Conservation (phyloP, 1,284 basidiomycete species). For the Rhodotorula glutinis region DNA sequence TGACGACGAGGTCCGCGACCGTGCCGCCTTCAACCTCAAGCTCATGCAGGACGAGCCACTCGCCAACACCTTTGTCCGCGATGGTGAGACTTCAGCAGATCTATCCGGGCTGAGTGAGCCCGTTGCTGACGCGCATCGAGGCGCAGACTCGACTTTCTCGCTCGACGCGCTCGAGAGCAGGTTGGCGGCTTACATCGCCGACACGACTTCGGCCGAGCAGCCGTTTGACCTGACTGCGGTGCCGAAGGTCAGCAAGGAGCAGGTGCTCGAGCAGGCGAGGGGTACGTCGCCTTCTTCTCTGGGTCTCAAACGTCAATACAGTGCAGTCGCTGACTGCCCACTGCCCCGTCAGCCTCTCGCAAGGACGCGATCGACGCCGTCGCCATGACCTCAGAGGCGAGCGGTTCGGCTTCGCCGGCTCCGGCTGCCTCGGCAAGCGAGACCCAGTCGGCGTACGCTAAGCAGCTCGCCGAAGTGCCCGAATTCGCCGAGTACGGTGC, state of each 20-base stretch:
- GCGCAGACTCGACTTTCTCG: conserved; percentile 82
- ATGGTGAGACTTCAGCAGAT: conserved; percentile 60
- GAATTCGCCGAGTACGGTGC: conserved; percentile 83
- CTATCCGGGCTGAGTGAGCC: background rate
- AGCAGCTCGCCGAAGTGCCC: conserved; percentile 79
- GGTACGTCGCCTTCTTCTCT: conserved; percentile 11
- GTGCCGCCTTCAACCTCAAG: conserved; percentile 89
- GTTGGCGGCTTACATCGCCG: conserved; percentile 83
- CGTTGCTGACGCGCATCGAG: background rate
- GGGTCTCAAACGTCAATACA: too few relatives aligned
- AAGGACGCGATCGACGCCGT: conserved; percentile 28
- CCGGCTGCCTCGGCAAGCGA: conserved; percentile 63
- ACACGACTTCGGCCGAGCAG: conserved; percentile 62
- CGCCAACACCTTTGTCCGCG: conserved; percentile 82
- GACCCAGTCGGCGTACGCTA: conserved; percentile 77
- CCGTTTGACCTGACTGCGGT: conserved; percentile 77
- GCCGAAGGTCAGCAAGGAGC: conserved; percentile 85
- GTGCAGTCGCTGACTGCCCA: background rate
- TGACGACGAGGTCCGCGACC: conserved; percentile 97
- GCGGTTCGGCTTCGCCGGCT: conserved; percentile 7
- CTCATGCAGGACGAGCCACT: conserved; percentile 75
- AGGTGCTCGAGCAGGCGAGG: conserved; percentile 70
- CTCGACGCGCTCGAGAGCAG: conserved; percentile 79
- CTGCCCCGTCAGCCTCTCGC: conserved; percentile 25
- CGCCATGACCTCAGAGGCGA: conserved; percentile 17